phyloP scores from a whole-genome alignment of 192 early-diverging fungal genomes.

The Allomyces javanicus region DNA sequence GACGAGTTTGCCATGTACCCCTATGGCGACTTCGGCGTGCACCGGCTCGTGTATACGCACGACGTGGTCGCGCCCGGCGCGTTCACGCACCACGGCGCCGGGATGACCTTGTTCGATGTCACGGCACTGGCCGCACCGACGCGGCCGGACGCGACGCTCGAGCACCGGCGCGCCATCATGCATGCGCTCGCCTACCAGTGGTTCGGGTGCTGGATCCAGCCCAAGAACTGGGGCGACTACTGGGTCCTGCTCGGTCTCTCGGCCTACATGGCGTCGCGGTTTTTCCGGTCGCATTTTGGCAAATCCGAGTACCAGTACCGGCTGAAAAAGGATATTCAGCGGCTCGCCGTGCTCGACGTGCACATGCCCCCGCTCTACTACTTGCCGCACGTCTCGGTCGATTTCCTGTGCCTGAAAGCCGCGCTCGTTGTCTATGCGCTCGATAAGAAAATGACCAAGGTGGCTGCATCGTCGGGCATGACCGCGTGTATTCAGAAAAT shows the following conservation, averaged over 20 bases:
- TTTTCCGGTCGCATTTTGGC: constrained; percentile 62
- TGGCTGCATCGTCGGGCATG: constrained; percentile 45
- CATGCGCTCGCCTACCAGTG: constrained; percentile 70
- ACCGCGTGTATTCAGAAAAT: constrained; percentile 64
- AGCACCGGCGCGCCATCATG: constrained; percentile 49
- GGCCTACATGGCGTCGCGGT: constrained; percentile 50
- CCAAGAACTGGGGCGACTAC: constrained; percentile 52
- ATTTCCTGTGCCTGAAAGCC: constrained; percentile 68
- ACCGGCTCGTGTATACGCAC: background rate
- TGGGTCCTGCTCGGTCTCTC: constrained; percentile 77
- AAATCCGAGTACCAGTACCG: constrained; percentile 75
- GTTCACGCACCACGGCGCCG: background rate
- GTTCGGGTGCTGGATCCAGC: constrained; percentile 75
- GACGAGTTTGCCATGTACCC: constrained; percentile 80
- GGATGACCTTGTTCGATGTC: background rate
- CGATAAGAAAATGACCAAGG: constrained; percentile 61
- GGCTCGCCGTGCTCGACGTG: constrained; percentile 62
- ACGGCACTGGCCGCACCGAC: background rate
- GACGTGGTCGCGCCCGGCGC: background rate
- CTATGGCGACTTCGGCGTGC: constrained; percentile 32
- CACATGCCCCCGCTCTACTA: constrained; percentile 73
- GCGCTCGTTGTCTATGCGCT: constrained; percentile 83
- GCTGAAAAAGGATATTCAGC: constrained; percentile 64
- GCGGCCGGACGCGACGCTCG: constrained; percentile 4
- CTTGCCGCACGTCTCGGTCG: constrained; percentile 10